Conservation (phyloP, 2,329 filamentous ascomycete species). For the Hortaea sp. region DNA sequence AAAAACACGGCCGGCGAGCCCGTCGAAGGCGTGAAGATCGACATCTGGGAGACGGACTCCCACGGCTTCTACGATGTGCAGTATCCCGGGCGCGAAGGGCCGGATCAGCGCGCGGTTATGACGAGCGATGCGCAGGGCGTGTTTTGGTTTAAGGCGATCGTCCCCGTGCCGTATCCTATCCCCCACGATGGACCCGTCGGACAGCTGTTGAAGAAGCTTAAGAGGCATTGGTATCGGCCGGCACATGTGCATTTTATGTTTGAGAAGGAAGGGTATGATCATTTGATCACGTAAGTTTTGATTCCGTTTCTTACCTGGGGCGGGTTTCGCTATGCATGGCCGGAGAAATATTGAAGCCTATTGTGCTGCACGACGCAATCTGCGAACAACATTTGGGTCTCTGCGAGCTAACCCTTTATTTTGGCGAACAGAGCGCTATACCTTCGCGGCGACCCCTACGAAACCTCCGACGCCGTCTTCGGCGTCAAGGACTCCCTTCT, state of each 20-base stretch:
- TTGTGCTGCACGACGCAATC: slow-evolving; percentile 51
- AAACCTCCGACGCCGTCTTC: slow-evolving; percentile 76
- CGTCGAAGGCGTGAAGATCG: slow-evolving; percentile 57
- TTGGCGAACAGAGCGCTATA: slow-evolving; percentile 56
- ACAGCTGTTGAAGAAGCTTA: slow-evolving; percentile 52
- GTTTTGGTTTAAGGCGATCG: slow-evolving; percentile 80
- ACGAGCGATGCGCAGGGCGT: slow-evolving; percentile 57
- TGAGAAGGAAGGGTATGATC: slow-evolving; percentile 66
- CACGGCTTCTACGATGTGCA: slow-evolving; percentile 78
- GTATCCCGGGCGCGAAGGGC: slow-evolving; percentile 51
- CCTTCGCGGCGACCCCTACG: slow-evolving; percentile 67
- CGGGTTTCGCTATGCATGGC: slow-evolving; percentile 63
- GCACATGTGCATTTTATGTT: slow-evolving; percentile 87
- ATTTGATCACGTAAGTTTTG: slow-evolving; percentile 64
- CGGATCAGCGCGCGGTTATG: slow-evolving; percentile 65
- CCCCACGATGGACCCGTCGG: slow-evolving; percentile 78
- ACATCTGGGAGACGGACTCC: slow-evolving; percentile 78
- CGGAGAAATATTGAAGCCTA: slow-evolving; percentile 73
- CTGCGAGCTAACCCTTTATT: background rate
- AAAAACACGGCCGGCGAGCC: slow-evolving; percentile 55
- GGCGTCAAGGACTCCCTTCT: slow-evolving; percentile 73
- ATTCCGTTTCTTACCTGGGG: background rate
- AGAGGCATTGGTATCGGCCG: slow-evolving; percentile 68
- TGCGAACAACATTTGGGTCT: background rate
- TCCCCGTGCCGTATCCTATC: slow-evolving; percentile 77